phyloP scores from a whole-genome alignment of 176 grass and related monocot species.

The Oryza longistaminata region DNA sequence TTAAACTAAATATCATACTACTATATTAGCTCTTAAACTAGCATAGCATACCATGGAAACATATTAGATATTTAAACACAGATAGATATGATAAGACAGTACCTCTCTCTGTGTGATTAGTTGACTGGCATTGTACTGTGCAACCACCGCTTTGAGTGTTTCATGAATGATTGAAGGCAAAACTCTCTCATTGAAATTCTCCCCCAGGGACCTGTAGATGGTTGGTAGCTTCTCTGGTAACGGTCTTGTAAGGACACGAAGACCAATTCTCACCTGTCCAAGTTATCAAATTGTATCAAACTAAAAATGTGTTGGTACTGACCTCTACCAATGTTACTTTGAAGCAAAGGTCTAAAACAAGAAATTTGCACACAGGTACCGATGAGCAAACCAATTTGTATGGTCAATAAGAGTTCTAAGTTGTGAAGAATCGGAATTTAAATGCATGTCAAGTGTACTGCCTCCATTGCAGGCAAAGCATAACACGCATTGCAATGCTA shows the following conservation, averaged over 20 bases:
- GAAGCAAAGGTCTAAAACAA: background rate
- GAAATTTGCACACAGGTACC: background rate
- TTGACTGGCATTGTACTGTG: constrained; percentile 97
- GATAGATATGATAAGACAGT: constrained; percentile 6
- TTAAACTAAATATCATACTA: background rate
- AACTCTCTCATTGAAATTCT: constrained; percentile 89
- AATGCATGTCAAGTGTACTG: background rate
- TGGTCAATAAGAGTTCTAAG: background rate
- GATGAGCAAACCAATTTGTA: background rate
- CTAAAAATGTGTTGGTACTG: background rate
- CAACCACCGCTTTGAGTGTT: constrained; percentile 93
- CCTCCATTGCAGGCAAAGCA: background rate
- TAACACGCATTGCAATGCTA: background rate
- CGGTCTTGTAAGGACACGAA: constrained; percentile 80
- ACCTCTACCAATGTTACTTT: background rate
- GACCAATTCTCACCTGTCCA: constrained; percentile 76
- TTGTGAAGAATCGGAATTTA: background rate
- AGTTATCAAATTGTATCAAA: constrained; percentile 12
- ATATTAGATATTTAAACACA: constrained; percentile 3
- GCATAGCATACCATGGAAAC: background rate
- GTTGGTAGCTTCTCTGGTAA: constrained; percentile 71
- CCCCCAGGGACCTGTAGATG: constrained; percentile 78
- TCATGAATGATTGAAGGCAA: constrained; percentile 96
- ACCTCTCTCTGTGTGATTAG: constrained; percentile 98
- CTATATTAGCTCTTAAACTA: background rate